Evolutionary conservation across 169 alveolate species (phyloP), one percentile per base, ranked within the genome.

Genomic region (Toxoplasma gondii): DNA sequence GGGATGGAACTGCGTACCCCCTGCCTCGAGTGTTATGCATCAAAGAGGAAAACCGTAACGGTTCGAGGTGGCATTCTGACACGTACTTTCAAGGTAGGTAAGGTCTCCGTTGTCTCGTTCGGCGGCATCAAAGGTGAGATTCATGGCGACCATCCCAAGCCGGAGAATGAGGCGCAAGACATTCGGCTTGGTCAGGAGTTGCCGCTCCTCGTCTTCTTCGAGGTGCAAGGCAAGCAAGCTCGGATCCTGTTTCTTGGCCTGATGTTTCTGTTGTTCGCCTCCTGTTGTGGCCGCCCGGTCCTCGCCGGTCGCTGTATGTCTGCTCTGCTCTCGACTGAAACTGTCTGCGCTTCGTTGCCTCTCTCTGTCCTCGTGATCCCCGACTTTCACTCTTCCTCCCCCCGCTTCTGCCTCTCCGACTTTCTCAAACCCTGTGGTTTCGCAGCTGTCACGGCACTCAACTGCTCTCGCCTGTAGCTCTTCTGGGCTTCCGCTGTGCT

Each of bases 121-220:
- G 16, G 95, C 95, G 0, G 95, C 95, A 44, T 93, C 95, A 45
- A 93, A 93, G 31, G 91, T 91, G 27, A 93, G 70, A 36, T 93
- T 87, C 69, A 86, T 44, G 69, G 90, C 53, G 31, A 87, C 92
- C 29, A 67, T 58, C 31, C 95, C 95, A 34, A 92, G 58, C 0
- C 95, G 88, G 41, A 92, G 43, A 31, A 92, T 36, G 9, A 90
- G 70, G n/a, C 92, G 82, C 70, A 92, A 9, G 45, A 92, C 83
- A 22, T 45, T 43, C 69, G 54, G 12, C 67, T 82, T 82, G 90
- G 90, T 82, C 24, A 82, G 67, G 0, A 36, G 0, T 24, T 7
- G 84, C 0, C 84, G 84, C 84, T 38, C 49, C 44, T 74, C 49
- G 41, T 74, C 44, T 38, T 36, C 45, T 19, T 64, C 78, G 34